A percentile compares a stretch with the other conserved stretches of the same genome.
Evolutionary conservation across 768 basidiomycete species (phyloP).

Genomic region (Lentinula sp.): DNA sequence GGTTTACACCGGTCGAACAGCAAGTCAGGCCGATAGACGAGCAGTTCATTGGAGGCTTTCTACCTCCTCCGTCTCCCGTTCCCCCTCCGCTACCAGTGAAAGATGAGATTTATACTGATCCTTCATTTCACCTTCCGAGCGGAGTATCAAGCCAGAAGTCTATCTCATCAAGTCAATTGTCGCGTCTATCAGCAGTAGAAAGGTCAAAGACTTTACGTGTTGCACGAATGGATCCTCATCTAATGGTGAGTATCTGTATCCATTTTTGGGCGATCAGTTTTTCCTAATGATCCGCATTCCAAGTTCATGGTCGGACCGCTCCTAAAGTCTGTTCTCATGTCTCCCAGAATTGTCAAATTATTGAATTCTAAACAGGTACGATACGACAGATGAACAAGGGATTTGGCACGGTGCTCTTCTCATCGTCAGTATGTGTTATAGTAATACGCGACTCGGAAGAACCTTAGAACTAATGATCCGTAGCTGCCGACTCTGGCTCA

Average conservation of each 20-base stretch:
- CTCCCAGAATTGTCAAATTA: neutral
- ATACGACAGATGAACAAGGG: slow-evolving; percentile 72
- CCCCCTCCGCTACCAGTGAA: slow-evolving; percentile 47
- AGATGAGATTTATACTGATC: slow-evolving; percentile 25
- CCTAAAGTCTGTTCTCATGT: slow-evolving; percentile 35
- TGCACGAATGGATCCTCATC: slow-evolving; percentile 71
- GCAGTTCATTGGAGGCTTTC: slow-evolving; percentile 53
- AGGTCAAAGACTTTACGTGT: slow-evolving; percentile 52
- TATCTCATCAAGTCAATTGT: slow-evolving; percentile 32
- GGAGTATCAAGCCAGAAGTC: slow-evolving; percentile 21
- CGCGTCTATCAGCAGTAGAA: slow-evolving; percentile 55
- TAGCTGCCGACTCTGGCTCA: slow-evolving; percentile 76
- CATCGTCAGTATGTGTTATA: slow-evolving; percentile 67
- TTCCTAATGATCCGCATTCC: neutral
- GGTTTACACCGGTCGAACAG: slow-evolving; percentile 45
- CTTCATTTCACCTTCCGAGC: slow-evolving; percentile 10
- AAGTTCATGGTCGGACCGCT: slow-evolving; percentile 90
- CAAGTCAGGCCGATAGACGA: slow-evolving; percentile 57
- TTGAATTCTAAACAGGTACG: slow-evolving; percentile 47
- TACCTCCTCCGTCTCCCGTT: slow-evolving; percentile 29
- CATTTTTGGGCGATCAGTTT: neutral
- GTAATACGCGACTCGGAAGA: neutral
- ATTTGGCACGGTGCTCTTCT: slow-evolving; percentile 87
- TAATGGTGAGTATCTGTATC: slow-evolving; percentile 40
- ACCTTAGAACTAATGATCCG: neutral